Evolutionary conservation across 768 basidiomycete species (phyloP).

Genomic region (Dictyophora rubrovolvata): DNA sequence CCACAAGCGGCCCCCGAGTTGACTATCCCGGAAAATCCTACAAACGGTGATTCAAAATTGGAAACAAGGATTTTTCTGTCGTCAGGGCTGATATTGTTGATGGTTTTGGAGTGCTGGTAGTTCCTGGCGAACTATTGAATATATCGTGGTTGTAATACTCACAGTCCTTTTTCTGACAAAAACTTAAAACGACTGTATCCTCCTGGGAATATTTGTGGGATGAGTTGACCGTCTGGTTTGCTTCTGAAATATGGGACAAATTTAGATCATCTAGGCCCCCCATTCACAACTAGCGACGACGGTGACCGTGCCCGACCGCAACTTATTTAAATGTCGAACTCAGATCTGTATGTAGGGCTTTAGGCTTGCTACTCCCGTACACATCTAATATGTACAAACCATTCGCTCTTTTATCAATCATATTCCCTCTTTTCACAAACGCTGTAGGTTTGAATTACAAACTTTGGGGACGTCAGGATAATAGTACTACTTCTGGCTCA

Average conservation of each 20-base stretch:
- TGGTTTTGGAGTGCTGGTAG: neutral
- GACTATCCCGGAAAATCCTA: neutral
- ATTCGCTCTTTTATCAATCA: neutral
- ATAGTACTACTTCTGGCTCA: neutral
- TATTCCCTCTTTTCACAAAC: neutral
- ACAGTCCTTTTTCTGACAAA: too few relatives aligned
- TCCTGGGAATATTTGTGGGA: too few relatives aligned
- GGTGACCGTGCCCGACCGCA: neutral
- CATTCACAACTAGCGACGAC: too few relatives aligned
- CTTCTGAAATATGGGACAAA: too few relatives aligned
- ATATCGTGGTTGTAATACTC: neutral
- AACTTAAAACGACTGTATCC: too few relatives aligned
- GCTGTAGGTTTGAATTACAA: neutral
- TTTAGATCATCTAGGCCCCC: too few relatives aligned
- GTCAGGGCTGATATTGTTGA: neutral
- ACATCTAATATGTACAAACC: neutral
- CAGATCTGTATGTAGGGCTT: neutral
- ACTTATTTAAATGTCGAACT: neutral
- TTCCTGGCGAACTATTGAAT: neutral
- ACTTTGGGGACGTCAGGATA: neutral
- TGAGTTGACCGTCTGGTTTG: too few relatives aligned
- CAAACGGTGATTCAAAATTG: neutral
- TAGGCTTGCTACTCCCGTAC: neutral
- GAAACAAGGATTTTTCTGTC: neutral
- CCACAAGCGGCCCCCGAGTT: neutral